A percentile compares a stretch with the other conserved stretches of the same genome.
phyloP scores from a whole-genome alignment of 2,329 filamentous ascomycete species.

The Rhinocladiella similis region DNA sequence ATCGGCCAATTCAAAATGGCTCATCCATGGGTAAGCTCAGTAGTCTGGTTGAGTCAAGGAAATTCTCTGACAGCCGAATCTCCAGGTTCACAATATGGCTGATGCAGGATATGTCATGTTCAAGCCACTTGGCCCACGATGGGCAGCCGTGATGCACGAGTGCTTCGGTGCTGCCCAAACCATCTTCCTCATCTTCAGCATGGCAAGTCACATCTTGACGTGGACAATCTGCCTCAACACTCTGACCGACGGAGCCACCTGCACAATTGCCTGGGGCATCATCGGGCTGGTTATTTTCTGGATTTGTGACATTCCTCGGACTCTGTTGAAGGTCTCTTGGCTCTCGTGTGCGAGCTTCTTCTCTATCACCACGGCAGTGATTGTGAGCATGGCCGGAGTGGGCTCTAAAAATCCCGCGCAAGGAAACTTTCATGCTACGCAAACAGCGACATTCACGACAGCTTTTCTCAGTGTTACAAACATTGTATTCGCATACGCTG shows the following conservation, averaged over 20 bases:
- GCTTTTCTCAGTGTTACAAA: conserved; percentile 65
- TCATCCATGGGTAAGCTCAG: conserved; percentile 34
- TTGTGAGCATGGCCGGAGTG: conserved; percentile 67
- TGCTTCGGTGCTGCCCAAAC: conserved; percentile 62
- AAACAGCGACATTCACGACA: conserved; percentile 50
- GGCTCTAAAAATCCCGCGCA: conserved; percentile 54
- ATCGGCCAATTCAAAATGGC: conserved; percentile 60
- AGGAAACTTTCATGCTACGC: conserved; percentile 46
- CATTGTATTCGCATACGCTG: conserved; percentile 71
- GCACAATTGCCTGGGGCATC: conserved; percentile 65
- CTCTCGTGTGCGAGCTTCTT: conserved; percentile 64
- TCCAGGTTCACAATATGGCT: conserved; percentile 64
- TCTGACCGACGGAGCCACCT: conserved; percentile 61
- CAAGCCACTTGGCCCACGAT: conserved; percentile 44
- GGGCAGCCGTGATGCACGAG: conserved; percentile 55
- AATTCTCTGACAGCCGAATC: conserved; percentile 2
- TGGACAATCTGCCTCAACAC: conserved; percentile 69
- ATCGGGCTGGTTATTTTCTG: conserved; percentile 61
- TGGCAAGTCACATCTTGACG: conserved; percentile 70
- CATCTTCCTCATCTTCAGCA: conserved; percentile 67
- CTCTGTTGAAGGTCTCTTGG: conserved; percentile 62
- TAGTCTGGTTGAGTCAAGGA: neutral
- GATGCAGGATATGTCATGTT: conserved; percentile 64
- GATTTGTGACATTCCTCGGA: conserved; percentile 60
- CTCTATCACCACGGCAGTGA: conserved; percentile 64